These are phyloP conservation scores for Phytophthora litchii DNA, from an alignment of 352 stramenopile genomes.

Conservation along the genomic window DNA sequence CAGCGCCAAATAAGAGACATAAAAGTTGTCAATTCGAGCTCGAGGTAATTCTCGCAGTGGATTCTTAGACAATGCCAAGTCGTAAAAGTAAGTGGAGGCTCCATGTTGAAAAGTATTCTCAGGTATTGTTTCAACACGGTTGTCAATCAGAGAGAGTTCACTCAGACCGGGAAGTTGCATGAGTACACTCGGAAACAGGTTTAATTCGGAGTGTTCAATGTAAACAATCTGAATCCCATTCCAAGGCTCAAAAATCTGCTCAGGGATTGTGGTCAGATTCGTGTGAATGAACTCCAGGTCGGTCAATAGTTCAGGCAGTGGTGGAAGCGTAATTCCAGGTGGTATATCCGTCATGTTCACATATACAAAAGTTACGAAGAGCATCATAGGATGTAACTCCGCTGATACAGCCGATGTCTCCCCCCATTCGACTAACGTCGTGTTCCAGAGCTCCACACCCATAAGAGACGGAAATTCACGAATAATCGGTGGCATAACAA, in stretches of 20 bases:
- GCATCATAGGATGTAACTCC: conserved; percentile 29
- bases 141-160: conserved; percentile 47
- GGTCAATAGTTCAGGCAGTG: conserved; percentile 39
- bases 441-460: conserved; percentile 64
- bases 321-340: conserved; percentile 32
- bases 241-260: conserved; percentile 24
- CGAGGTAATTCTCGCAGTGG: conserved; percentile 32
- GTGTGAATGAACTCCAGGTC: conserved; percentile 53
- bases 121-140: conserved; percentile 30
- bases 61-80: conserved; percentile 37
- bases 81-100: conserved; percentile 23
- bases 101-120: conserved; percentile 19
- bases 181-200: conserved; percentile 34
- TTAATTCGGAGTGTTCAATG: conserved; percentile 42
- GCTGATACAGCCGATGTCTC: conserved; percentile 39
- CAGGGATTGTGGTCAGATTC: conserved; percentile 42
- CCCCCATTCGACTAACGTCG: conserved; percentile 48
- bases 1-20: conserved; percentile 41
- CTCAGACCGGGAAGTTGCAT: conserved; percentile 21
- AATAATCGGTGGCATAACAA: conserved; percentile 42
- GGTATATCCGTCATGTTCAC: conserved; percentile 54
- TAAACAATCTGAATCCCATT: conserved; percentile 16
- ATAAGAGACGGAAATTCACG: conserved; percentile 45
- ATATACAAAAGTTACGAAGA: conserved; percentile 42
- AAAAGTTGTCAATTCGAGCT: conserved; percentile 11